phyloP scores from a whole-genome alignment of 2,329 filamentous ascomycete species.

The Penicillium sp. region DNA sequence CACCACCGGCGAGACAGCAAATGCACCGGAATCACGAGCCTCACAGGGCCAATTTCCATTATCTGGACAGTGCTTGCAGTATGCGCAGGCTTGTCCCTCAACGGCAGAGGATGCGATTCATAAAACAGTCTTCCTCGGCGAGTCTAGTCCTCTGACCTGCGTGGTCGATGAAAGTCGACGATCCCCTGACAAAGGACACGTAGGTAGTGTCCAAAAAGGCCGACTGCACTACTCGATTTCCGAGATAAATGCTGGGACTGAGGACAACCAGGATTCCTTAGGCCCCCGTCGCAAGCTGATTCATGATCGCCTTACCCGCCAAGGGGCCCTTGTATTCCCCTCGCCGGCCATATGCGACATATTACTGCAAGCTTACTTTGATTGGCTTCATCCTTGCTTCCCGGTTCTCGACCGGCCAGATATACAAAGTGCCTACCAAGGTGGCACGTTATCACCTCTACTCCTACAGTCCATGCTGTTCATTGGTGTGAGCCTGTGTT shows the following conservation, averaged over 20 bases:
- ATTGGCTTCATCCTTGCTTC: constrained; percentile 57
- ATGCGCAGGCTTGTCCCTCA: constrained; percentile 7
- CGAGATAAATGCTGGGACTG: constrained; percentile 16
- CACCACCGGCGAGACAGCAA: neutral
- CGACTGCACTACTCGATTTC: constrained; percentile 39
- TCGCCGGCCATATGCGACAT: constrained; percentile 42
- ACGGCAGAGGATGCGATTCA: constrained; percentile 13
- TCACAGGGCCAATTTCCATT: constrained; percentile 1
- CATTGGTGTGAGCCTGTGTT: constrained; percentile 53
- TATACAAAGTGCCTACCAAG: constrained; percentile 40
- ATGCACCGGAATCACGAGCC: neutral
- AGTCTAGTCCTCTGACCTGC: constrained; percentile 50
- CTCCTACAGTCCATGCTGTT: constrained; percentile 54
- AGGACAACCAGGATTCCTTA: constrained; percentile 18
- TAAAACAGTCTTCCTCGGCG: constrained; percentile 45
- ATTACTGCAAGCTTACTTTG: constrained; percentile 52
- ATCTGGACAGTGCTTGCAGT: constrained; percentile 2
- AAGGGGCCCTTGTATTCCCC: constrained; percentile 48
- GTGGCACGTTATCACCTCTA: constrained; percentile 47
- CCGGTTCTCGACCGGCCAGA: constrained; percentile 51
- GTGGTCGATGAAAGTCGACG: constrained; percentile 43
- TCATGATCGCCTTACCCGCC: constrained; percentile 38
- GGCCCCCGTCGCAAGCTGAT: constrained; percentile 31
- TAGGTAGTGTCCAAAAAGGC: constrained; percentile 33
- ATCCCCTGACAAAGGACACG: constrained; percentile 30